Conservation (phyloP, 306 rosid genomes). For the Gastrolobium villosum region DNA sequence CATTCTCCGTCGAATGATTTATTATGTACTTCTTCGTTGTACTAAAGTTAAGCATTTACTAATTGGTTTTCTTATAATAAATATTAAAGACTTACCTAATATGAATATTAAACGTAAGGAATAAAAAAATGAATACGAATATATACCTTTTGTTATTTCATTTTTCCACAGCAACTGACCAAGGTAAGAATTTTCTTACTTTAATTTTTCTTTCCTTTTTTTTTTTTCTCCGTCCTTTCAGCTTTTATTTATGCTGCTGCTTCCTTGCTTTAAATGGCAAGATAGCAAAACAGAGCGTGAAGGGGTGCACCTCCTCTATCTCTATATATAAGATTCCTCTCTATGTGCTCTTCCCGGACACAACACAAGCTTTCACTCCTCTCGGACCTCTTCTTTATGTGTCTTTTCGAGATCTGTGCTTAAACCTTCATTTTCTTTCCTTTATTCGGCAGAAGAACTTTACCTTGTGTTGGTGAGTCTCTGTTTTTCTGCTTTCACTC, state of each 20-base stretch:
- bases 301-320: slow-evolving; percentile 51
- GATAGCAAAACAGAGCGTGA: slow-evolving; percentile 55
- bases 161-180: not conserved
- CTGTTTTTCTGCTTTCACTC: slow-evolving; percentile 36
- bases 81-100: too few relatives aligned
- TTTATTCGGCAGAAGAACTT: slow-evolving; percentile 28
- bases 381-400: not conserved
- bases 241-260: not conserved
- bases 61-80: too few relatives aligned
- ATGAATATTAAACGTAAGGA: too few relatives aligned
- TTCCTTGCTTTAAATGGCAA: slow-evolving; percentile 49
- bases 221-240: not conserved
- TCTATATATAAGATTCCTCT: slow-evolving; percentile 35
- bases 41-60: too few relatives aligned
- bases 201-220: not conserved
- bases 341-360: not conserved
- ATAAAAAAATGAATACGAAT: too few relatives aligned
- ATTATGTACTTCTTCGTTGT: too few relatives aligned
- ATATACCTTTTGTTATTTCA: too few relatives aligned
- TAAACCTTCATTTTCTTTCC: not conserved
- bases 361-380: not conserved
- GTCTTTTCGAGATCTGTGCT: slow-evolving; percentile 66
- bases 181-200: not conserved
- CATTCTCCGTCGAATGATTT: too few relatives aligned
- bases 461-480: slow-evolving; percentile 49